Base-by-base conservation (phyloP, 768 basidiomycete genomes). In the Leccinum sublutescens region DNA sequence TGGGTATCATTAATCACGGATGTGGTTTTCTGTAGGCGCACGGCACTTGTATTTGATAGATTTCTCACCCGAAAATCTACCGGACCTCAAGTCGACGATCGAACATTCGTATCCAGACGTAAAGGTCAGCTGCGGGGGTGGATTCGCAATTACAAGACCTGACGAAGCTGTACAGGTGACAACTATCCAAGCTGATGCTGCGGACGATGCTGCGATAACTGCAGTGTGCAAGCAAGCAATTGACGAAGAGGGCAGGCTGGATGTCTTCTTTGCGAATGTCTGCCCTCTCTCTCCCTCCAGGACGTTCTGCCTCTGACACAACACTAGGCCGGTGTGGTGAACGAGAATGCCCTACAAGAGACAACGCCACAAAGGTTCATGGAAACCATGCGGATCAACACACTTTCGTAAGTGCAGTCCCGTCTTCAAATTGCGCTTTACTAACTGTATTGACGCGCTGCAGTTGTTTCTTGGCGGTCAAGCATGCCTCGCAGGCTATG, bases 201-300 rank as follows among this genome's bases (percentile, higher is more conserved):
- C 93, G 19, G 86, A 93, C 67, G 87, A 93, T 55, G 64, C 73
- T 12, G 81, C 87, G 10, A 87, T 97, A 57, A 78, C 82, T 21
- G 75, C 74, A 6, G 71, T 94, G 1, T 93, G 94, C 71, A 76
- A 87, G 57, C 85, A 78, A 58, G 92, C 89, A 2, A 67, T 93
- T 33, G 74, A 82, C 47, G 93, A 97, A 60, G 88, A 95, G 69
- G 93, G 94, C 9, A 82, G 85, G 59, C 79, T 98, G 12, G 95
- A 98, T 64, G 86, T 95, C 62, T 97, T 97, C 80, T 98, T 95
- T 70, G 95, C 95, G 34, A 97, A 98, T 71, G 95, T 93, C 67
- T 54, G 85, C 57, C 40, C 15, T 25, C 34, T 27, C 11, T 25
- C 38, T 57, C 15, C 50, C 23, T 47, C 38, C 1, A 47, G 21